These are phyloP conservation scores for Dendrobium huoshanense DNA, from an alignment of 106 monocot species.

Conservation along the genomic window DNA sequence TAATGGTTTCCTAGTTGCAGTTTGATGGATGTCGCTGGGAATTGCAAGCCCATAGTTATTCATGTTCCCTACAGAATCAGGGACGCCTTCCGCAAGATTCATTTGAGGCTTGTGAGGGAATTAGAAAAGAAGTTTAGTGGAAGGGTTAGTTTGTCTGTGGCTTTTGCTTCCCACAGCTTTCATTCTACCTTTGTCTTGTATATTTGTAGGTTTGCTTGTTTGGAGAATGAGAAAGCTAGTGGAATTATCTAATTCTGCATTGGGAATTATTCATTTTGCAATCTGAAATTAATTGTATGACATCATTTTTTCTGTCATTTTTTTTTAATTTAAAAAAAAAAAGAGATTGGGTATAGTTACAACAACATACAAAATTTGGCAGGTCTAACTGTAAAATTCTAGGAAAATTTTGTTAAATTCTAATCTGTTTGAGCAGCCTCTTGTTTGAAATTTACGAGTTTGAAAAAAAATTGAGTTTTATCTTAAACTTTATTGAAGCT, in stretches of 20 bases:
- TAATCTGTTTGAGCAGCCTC: no score
- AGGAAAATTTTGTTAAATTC: no score
- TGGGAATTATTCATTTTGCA: background rate
- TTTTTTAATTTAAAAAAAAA: no score
- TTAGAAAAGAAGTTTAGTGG: conserved; percentile 98
- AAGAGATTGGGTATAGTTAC: no score
- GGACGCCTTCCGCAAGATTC: conserved; percentile 79
- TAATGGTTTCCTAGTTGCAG: conserved; percentile 23
- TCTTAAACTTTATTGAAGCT: no score
- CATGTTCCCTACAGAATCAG: conserved; percentile 80
- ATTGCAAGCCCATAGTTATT: conserved; percentile 70
- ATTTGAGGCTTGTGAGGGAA: conserved; percentile 86
- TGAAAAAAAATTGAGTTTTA: no score
- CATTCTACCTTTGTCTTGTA: background rate
- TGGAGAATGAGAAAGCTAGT: background rate
- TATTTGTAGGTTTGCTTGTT: background rate
- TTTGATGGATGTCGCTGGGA: conserved; percentile 64
- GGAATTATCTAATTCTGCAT: background rate
- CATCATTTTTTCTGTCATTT: no score
- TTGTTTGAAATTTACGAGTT: no score
- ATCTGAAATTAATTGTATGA: background rate
- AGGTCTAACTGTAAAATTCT: no score
- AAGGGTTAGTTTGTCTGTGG: conserved; percentile 34
- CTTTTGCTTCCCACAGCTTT: background rate
- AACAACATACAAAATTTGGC: no score